These are phyloP conservation scores for Aspergillus uvarum DNA, from an alignment of 2,329 filamentous ascomycete species.

Conservation along the genomic window DNA sequence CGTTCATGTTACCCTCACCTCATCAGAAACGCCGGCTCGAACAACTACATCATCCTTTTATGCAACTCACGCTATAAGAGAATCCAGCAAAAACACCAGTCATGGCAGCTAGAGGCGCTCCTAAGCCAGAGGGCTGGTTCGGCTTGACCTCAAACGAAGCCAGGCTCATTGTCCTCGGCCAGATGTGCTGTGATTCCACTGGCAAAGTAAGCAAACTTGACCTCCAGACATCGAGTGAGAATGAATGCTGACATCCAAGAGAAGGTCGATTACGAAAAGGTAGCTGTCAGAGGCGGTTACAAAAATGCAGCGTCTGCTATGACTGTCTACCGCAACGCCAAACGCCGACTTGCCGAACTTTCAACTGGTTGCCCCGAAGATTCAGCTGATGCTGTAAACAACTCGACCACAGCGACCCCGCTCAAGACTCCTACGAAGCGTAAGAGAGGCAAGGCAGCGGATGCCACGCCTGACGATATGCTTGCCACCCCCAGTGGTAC, in stretches of 20 bases:
- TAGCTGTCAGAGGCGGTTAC: slow-evolving; percentile 37
- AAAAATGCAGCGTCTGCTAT: slow-evolving; percentile 38
- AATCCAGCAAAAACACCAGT: neutral
- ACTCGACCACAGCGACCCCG: slow-evolving; percentile 11
- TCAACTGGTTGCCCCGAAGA: neutral
- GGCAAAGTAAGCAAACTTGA: slow-evolving; percentile 16
- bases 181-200: slow-evolving; percentile 12
- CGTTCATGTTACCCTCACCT: too few relatives aligned
- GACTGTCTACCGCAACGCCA: slow-evolving; percentile 37
- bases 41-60: neutral
- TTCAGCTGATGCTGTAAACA: neutral
- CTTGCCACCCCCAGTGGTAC: slow-evolving; percentile 5
- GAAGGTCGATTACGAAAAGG: slow-evolving; percentile 41
- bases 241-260: neutral
- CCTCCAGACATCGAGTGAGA: neutral
- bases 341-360: slow-evolving; percentile 36
- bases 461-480: slow-evolving; percentile 3
- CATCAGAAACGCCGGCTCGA: neutral
- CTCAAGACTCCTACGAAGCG: slow-evolving; percentile 22
- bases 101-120: slow-evolving; percentile 16
- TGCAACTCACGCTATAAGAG: too few relatives aligned
- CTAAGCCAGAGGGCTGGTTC: slow-evolving; percentile 19
- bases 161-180: slow-evolving; percentile 21
- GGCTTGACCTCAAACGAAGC: slow-evolving; percentile 20
- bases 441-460: slow-evolving; percentile 21